These are phyloP conservation scores for Emmonsiellopsis sp. DNA, from an alignment of 2,329 filamentous ascomycete genomes.

Conservation along the genomic window DNA sequence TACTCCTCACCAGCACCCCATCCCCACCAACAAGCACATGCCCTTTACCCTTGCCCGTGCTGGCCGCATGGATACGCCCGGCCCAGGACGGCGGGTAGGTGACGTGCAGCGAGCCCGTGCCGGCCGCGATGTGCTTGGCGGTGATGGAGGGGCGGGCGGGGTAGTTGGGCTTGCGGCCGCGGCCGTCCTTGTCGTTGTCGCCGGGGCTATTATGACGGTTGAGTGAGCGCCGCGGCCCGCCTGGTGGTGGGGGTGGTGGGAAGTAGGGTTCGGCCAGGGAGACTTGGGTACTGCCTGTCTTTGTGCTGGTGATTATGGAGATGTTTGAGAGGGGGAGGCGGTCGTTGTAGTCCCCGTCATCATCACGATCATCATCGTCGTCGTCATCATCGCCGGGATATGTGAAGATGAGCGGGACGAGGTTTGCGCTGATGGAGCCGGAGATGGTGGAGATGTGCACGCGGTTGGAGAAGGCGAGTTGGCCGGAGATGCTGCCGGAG, in stretches of 20 bases:
- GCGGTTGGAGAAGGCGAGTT: conserved; percentile 42
- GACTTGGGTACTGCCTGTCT: conserved; percentile 12
- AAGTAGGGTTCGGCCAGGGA: conserved; percentile 14
- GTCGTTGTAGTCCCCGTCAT: background rate
- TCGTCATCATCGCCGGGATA: background rate
- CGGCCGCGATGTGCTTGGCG: conserved; percentile 13
- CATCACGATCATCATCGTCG: background rate
- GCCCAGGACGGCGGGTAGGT: conserved; percentile 24
- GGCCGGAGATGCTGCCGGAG: conserved; percentile 25
- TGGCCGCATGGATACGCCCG: conserved; percentile 17
- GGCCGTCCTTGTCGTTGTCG: no score
- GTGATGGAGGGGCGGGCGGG: background rate
- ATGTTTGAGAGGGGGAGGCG: conserved; percentile 2
- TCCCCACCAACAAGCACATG: conserved; percentile 13
- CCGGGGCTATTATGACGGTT: no score
- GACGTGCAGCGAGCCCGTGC: conserved; percentile 18
- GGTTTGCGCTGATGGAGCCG: conserved; percentile 42
- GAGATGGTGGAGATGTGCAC: conserved; percentile 36
- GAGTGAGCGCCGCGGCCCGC: no score
- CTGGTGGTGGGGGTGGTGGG: background rate
- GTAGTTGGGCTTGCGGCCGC: background rate
- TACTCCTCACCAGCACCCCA: conserved; percentile 14
- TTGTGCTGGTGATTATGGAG: conserved; percentile 12
- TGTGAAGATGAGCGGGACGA: conserved; percentile 32
- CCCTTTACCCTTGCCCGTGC: conserved; percentile 11